Conservation (phyloP, 192 early-diverging fungal species). For the Coemansia sp. region DNA sequence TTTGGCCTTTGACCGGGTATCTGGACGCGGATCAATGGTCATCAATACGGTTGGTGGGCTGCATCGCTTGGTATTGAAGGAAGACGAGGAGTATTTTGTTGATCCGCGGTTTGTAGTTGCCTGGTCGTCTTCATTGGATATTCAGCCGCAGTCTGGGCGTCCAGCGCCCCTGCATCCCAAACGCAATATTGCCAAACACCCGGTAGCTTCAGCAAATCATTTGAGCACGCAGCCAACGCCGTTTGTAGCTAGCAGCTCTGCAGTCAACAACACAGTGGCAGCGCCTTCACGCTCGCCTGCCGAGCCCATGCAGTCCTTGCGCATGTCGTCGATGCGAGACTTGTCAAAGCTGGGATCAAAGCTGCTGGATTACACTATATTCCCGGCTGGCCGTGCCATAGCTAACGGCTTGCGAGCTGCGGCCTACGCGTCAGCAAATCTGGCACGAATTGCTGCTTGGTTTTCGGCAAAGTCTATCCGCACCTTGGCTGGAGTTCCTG, state of each 20-base stretch:
- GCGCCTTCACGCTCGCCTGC: conserved; percentile 32
- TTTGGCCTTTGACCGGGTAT: conserved; percentile 61
- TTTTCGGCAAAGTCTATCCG: conserved; percentile 26
- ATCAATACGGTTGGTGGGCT: conserved; percentile 66
- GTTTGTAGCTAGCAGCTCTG: conserved; percentile 24
- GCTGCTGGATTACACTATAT: conserved; percentile 1
- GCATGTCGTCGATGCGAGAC: conserved; percentile 3
- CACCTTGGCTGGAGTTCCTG: conserved; percentile 46
- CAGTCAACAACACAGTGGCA: conserved; percentile 25
- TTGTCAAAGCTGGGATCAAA: not conserved
- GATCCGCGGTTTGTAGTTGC: conserved; percentile 62
- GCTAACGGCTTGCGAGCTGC: conserved; percentile 4
- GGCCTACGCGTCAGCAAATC: conserved; percentile 21
- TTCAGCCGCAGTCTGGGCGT: conserved; percentile 26
- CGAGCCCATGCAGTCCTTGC: conserved; percentile 22
- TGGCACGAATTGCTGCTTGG: conserved; percentile 24
- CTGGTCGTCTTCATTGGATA: conserved; percentile 28
- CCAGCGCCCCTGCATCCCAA: conserved; percentile 10
- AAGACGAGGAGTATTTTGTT: conserved; percentile 70
- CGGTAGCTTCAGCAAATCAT: not conserved
- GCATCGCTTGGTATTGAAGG: conserved; percentile 62
- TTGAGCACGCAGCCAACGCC: conserved; percentile 1
- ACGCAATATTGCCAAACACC: not conserved
- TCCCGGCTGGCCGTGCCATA: conserved; percentile 15
- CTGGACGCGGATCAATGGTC: conserved; percentile 65